These are phyloP conservation scores for Mycena haematopus DNA, from an alignment of 768 basidiomycete species.

Conservation along the genomic window DNA sequence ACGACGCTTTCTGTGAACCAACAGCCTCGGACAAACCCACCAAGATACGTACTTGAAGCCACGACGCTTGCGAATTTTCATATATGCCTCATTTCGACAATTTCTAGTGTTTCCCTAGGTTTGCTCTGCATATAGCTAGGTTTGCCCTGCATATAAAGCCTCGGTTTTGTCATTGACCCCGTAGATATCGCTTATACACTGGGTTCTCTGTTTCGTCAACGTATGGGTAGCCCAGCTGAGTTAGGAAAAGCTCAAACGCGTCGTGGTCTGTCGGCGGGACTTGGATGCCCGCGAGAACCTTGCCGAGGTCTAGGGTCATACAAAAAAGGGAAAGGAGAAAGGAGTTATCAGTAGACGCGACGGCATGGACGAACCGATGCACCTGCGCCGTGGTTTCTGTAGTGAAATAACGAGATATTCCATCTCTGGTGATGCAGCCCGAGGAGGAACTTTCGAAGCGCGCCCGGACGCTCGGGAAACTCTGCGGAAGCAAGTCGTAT, in stretches of 20 bases:
- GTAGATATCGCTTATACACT: conserved; percentile 79
- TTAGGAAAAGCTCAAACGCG: conserved; percentile 77
- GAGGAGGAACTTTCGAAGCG: conserved; percentile 87
- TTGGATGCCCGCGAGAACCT: conserved; percentile 92
- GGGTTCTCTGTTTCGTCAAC: conserved; percentile 93
- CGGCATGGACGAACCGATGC: not conserved
- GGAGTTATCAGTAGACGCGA: conserved; percentile 1
- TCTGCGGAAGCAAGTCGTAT: conserved; percentile 64
- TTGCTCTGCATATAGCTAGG: not conserved
- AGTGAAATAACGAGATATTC: conserved; percentile 98
- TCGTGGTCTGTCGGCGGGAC: conserved; percentile 73
- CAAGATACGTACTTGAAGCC: too few relatives aligned
- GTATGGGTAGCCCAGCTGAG: conserved; percentile 82
- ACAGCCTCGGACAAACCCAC: too few relatives aligned
- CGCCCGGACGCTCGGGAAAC: conserved; percentile 94
- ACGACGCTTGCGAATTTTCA: too few relatives aligned
- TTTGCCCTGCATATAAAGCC: not conserved
- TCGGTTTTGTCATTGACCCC: conserved; percentile 33
- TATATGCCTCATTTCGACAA: too few relatives aligned
- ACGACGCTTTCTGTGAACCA: too few relatives aligned
- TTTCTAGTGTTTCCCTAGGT: too few relatives aligned
- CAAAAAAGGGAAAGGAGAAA: not conserved
- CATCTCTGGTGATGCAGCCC: conserved; percentile 83
- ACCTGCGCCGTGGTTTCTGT: conserved; percentile 98
- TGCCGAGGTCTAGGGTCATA: conserved; percentile 75